Evolutionary conservation across 202 grass and related monocot species (phyloP), one percentile per base, ranked within the genome.

Genomic region (Panicum hallii): DNA sequence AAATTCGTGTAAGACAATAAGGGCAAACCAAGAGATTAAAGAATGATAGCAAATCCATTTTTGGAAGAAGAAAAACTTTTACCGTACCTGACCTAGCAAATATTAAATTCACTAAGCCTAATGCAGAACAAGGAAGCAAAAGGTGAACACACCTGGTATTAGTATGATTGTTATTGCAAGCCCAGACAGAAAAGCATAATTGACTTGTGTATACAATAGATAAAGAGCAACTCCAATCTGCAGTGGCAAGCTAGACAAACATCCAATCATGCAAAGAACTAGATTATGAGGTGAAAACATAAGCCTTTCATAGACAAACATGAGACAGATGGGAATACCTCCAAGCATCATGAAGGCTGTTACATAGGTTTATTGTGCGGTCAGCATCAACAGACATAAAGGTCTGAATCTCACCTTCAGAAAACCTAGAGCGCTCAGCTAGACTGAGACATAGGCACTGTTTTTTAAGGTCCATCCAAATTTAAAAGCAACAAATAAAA

Each of bases 351-450:
- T 99, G 96, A 79, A 99, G 91, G 71, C 93, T 92, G 30, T 99
- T 95, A 89, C 93, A 92, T 74, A 99, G 60, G 67, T 95, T 99
- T 87, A 95, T 81, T 55, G 88, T 95, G 83, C 93, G 87, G 71
- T 99, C 96, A 81, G 89, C 93, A 77, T 99, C 96, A 86, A 99
- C 78, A 77, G 93, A 99, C 96, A 98, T 98, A 77, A 92, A 98
- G 58, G 91, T 98, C 81, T 98, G 96, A 86, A 98, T 84, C 91
- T 95, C 89, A 80, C 96, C 96, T 86, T 98, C 89, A 91, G 96
- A 95, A 88, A 98, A 94, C 86, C 87, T 95, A 79, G 93, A 95
- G 46, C 91, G 91, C 85, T 95, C 96, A 66, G 91, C 92, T 90
- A 94, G 79, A 90, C 83, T 95, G 75, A 92, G 87, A 61, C 82